Evolutionary conservation across 176 grass and related monocot species (phyloP).

Genomic region (Stipa capillata): DNA sequence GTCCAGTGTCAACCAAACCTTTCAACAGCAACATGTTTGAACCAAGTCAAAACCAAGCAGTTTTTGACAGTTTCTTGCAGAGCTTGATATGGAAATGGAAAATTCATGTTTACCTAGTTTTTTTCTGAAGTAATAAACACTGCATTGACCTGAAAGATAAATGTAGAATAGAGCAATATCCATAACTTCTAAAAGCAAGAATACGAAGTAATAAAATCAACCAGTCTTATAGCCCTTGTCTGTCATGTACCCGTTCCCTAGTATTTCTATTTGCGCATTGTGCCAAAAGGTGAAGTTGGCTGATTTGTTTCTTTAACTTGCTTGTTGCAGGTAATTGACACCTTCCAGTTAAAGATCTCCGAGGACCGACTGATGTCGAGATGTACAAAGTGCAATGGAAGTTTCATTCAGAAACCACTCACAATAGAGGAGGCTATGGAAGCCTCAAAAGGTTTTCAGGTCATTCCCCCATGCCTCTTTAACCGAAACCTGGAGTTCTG

Average conservation of each 20-base stretch:
- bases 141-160: not conserved
- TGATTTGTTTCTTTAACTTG: slow-evolving; percentile 25
- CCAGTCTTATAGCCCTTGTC: too few relatives aligned
- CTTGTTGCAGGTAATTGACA: slow-evolving; percentile 70
- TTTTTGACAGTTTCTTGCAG: not conserved
- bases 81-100: not conserved
- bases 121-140: not conserved
- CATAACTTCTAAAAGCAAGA: not conserved
- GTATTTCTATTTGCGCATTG: not conserved
- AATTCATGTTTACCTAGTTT: not conserved
- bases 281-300: not conserved
- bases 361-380: slow-evolving; percentile 88
- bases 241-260: not conserved
- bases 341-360: slow-evolving; percentile 83
- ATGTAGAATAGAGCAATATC: not conserved
- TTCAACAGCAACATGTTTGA: not conserved
- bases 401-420: slow-evolving; percentile 91
- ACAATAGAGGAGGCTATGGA: slow-evolving; percentile 73
- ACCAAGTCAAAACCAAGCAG: not conserved
- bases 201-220: not conserved
- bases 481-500: slow-evolving; percentile 90
- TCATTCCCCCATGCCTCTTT: slow-evolving; percentile 84
- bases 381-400: slow-evolving; percentile 98
- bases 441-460: slow-evolving; percentile 91
- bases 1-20: not conserved